Conservation (phyloP, 371 early-diverging fungal genomes). For the Mucor plumbeus region DNA sequence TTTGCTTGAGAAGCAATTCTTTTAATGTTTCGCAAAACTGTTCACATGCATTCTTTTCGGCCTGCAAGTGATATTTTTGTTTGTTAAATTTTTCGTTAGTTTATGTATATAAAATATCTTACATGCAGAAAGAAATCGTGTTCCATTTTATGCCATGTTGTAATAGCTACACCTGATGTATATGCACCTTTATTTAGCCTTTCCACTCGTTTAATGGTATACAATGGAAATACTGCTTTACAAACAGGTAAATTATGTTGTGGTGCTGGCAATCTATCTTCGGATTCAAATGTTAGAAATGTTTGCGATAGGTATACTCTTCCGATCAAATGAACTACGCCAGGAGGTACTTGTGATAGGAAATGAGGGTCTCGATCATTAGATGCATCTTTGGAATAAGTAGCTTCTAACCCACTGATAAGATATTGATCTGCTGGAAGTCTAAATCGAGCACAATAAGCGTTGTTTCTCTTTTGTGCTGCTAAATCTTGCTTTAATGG, state of each 20-base stretch:
- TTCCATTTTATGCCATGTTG: conserved; percentile 70
- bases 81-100: too few species aligned
- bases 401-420: conserved; percentile 59
- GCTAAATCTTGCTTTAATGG: conserved; percentile 66
- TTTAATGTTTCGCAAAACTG: conserved; percentile 60
- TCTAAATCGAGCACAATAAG: conserved; percentile 73
- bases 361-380: conserved; percentile 17
- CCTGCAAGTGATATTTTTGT: conserved; percentile 26
- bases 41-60: conserved; percentile 57
- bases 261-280: conserved; percentile 49
- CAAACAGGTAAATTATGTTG: conserved; percentile 60
- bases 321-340: conserved; percentile 55
- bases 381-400: conserved; percentile 45
- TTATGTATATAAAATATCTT: background rate
- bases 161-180: conserved; percentile 46
- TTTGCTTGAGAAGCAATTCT: conserved; percentile 57
- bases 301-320: conserved; percentile 69
- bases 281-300: conserved; percentile 67
- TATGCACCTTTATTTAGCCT: conserved; percentile 60
- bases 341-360: conserved; percentile 29
- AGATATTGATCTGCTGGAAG: conserved; percentile 72
- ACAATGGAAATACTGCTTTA: conserved; percentile 83
- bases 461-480: conserved; percentile 78
- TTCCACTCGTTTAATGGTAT: conserved; percentile 90
- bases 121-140: conserved; percentile 59